Evolutionary conservation across 192 early-diverging fungal species (phyloP), one percentile per base, ranked within the genome.

Genomic region (Mortierella alpina): DNA sequence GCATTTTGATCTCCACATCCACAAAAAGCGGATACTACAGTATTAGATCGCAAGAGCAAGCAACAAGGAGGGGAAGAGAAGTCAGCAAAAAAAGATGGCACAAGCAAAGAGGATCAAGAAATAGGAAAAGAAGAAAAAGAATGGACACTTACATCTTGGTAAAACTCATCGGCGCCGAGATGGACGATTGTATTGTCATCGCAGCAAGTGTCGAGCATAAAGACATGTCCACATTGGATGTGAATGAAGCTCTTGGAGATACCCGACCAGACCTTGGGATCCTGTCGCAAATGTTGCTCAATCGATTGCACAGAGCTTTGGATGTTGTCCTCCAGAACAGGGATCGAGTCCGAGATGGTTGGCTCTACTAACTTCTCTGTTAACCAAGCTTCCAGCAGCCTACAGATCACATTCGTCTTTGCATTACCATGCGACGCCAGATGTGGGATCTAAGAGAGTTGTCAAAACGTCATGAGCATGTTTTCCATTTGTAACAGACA

Each of bases 1-100:
- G 59, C 69, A 83, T 78, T 60, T 83, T 83, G 62, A 83, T 83
- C 57, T 77, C 75, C 3, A 83, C 75, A 73, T 83, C 82, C 12
- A 83, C 82, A 68, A 83, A 83, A 2, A 78, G 62, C 4, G 82
- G 75, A 58, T 83, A 77, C 65, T 75, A 42, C n/a, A n/a, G n/a
- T n/a, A 8, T 31, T 31, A 31, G 31, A 31, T 49, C 23, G 8
- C 22, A 60, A 1, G 55, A 57, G 11, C 1, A 3, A 20, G n/a
- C 2, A 7, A 15, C 2, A 59, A 23, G 5, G 17, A 49, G 49
- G 44, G 42, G 22, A 20, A 12, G 12, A 11, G 12, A 4, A 20
- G n/a, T 31, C n/a, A 55, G 9, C 31, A 45, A 55, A 41, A 41
- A 13, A 54, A 42, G 22, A 15, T 10, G 12, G 10, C 6, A 42